Conservation (phyloP, 164 flowering plant species). For the Saururus chinensis region DNA sequence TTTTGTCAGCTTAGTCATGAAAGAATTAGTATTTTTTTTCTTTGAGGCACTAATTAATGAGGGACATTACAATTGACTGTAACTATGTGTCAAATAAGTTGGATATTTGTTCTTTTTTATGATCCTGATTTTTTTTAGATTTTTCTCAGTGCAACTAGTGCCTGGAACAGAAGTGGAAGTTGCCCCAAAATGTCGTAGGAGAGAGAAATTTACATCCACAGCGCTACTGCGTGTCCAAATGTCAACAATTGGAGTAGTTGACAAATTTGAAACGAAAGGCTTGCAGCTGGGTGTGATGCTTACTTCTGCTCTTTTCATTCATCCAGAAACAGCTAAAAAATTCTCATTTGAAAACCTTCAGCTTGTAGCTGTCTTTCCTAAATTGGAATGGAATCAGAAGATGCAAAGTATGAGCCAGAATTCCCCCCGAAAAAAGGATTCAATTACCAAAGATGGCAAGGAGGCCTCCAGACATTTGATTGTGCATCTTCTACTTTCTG, state of each 20-base stretch:
- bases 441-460: constrained; percentile 24
- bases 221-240: constrained; percentile 79
- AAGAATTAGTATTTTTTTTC: no score
- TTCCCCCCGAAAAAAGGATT: constrained; percentile 17
- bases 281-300: constrained; percentile 52
- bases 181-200: constrained; percentile 79
- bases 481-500: constrained; percentile 56
- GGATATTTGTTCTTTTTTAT: not conserved
- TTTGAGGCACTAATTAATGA: no score
- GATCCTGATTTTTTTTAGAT: not conserved
- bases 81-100: no score
- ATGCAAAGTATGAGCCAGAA: constrained; percentile 20
- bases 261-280: constrained; percentile 33
- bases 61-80: no score
- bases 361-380: constrained; percentile 47
- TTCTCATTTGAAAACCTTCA: constrained; percentile 39
- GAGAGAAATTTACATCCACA: constrained; percentile 21
- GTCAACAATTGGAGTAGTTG: constrained; percentile 26
- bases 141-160: constrained; percentile 75
- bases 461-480: constrained; percentile 32
- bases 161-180: constrained; percentile 95
- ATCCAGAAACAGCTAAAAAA: constrained; percentile 76
- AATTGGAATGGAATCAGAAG: constrained; percentile 25
- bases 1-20: no score
- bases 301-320: constrained; percentile 63